These are phyloP conservation scores for Melocanna baccifera DNA, from an alignment of 176 grass and related monocot species.

Conservation along the genomic window DNA sequence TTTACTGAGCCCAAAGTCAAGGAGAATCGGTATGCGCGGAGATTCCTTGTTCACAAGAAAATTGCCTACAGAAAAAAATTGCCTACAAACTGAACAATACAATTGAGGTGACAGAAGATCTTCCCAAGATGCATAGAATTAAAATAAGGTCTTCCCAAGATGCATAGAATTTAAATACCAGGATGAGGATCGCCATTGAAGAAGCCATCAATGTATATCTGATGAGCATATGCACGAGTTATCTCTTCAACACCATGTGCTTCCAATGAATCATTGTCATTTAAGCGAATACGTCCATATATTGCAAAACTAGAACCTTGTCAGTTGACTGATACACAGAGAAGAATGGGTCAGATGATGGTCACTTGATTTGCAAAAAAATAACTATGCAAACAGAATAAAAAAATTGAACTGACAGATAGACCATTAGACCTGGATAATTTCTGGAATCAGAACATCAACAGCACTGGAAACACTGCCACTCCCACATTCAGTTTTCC, in stretches of 20 bases:
- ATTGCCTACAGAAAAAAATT: constrained; percentile 63
- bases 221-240: constrained; percentile 95
- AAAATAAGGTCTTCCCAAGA: no score
- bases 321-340: constrained; percentile 77
- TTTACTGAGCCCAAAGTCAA: constrained; percentile 98
- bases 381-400: constrained; percentile 18
- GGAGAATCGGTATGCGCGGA: constrained; percentile 86
- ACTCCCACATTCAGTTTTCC: constrained; percentile 24
- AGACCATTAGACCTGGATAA: constrained; percentile 73
- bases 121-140: constrained; percentile 26
- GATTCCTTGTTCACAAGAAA: constrained; percentile 93
- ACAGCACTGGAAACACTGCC: constrained; percentile 45
- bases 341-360: constrained; percentile 17
- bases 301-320: constrained; percentile 84
- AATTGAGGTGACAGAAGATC: neutral
- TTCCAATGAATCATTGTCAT: constrained; percentile 73
- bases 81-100: neutral
- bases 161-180: constrained; percentile 48
- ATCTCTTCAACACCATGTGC: constrained; percentile 88
- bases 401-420: neutral
- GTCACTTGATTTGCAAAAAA: constrained; percentile 22
- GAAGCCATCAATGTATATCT: constrained; percentile 96
- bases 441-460: constrained; percentile 84
- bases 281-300: constrained; percentile 95
- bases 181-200: constrained; percentile 98